Conservation (phyloP, 495 filamentous ascomycete genomes). For the Xylaria sp. region DNA sequence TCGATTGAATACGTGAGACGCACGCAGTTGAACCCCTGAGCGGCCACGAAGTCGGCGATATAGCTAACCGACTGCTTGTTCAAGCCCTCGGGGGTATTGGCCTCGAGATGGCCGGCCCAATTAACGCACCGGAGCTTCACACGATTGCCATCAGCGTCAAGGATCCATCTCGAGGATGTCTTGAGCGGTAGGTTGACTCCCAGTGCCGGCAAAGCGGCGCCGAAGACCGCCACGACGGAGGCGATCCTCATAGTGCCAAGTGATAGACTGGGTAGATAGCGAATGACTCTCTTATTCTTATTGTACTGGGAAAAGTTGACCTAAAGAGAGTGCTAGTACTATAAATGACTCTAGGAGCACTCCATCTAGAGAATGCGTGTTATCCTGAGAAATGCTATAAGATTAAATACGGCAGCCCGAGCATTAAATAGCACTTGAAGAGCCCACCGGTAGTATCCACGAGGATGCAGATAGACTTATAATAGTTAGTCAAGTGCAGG, state of each 20-base stretch:
- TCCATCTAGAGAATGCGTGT: background rate
- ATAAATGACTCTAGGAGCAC: background rate
- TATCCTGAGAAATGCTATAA: background rate
- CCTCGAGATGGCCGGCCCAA: slow-evolving; percentile 59
- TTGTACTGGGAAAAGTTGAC: background rate
- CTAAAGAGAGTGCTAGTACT: background rate
- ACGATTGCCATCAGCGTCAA: slow-evolving; percentile 52
- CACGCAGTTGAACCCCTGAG: slow-evolving; percentile 60
- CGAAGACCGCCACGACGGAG: slow-evolving; percentile 31
- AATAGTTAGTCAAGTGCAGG: slow-evolving; percentile 16
- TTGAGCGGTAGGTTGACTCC: slow-evolving; percentile 47
- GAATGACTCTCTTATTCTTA: background rate
- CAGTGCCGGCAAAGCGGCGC: slow-evolving; percentile 37
- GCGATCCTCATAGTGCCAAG: slow-evolving; percentile 35
- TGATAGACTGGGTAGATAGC: background rate
- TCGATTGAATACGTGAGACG: slow-evolving; percentile 61
- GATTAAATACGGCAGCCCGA: background rate
- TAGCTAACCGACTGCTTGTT: slow-evolving; percentile 51
- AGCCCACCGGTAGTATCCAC: background rate
- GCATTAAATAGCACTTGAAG: background rate
- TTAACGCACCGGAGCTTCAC: slow-evolving; percentile 61
- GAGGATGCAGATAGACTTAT: background rate
- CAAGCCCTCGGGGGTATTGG: slow-evolving; percentile 58
- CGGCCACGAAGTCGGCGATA: slow-evolving; percentile 51
- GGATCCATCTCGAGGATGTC: slow-evolving; percentile 58